phyloP scores from a whole-genome alignment of 305 asterid species.

The Rubia tinctorum region DNA sequence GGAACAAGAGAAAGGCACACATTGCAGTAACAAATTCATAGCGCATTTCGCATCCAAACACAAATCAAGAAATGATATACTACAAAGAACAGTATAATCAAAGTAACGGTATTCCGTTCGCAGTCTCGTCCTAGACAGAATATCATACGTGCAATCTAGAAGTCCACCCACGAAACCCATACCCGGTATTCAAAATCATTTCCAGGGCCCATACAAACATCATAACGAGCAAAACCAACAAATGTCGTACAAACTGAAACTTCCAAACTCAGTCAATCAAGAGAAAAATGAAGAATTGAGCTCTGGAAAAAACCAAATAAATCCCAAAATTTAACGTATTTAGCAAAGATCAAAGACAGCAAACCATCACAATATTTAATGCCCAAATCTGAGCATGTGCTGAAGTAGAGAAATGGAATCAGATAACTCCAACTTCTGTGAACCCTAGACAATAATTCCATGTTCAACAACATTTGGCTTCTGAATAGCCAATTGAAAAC shows the following conservation, averaged over 20 bases:
- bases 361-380: not conserved
- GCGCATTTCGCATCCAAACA: not conserved
- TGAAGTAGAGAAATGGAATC: not conserved
- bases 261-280: not conserved
- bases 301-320: not conserved
- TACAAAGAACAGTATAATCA: not conserved
- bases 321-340: not conserved
- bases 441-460: constrained; percentile 34
- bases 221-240: not conserved
- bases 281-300: not conserved
- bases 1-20: not conserved
- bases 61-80: not conserved
- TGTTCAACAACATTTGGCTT: not conserved
- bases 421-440: constrained; percentile 1
- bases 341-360: not conserved
- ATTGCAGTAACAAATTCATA: not conserved
- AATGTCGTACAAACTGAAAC: not conserved
- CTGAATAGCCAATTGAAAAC: not conserved
- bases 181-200: not conserved
- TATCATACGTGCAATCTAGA: not conserved
- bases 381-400: not conserved
- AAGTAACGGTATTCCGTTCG: not conserved
- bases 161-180: not conserved
- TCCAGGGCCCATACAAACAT: not conserved
- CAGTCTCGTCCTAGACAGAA: not conserved